Evolutionary conservation across 225 moss, liverwort and hornwort species (phyloP), one percentile per base, ranked within the genome.

Genomic region (Neckera pumila): DNA sequence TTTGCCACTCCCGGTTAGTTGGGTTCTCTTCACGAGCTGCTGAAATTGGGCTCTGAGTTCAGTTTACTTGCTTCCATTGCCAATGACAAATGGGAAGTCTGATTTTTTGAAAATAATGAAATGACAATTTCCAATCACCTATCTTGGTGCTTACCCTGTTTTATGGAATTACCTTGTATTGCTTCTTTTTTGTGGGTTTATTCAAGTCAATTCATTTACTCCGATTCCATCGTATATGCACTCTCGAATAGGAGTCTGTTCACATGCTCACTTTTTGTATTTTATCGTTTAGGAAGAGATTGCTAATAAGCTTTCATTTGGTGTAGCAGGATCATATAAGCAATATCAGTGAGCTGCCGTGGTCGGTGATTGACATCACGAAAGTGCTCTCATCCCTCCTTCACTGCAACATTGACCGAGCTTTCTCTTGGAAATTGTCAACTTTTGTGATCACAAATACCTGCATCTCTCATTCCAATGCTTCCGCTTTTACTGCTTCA

Each of bases 21-120:
- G 86, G 84, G 62, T 80, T 80, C 90, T 89, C 84, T 86, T 69
- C 62, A 88, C 84, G 92, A 92, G 92, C 86, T 81, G 80, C 84
- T 61, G 86, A 88, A 84, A 88, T 66, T 88, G 58, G 76, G 88
- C 90, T 92, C 90, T 90, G 92, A 92, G 92, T 90, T 85, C 51
- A 81, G 86, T 85, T 85, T 58, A 89, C 85, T 85, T 89, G 89
- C 91, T 89, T 89, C 84, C 89, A 58, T 76, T 89, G 85, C 80
- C 69, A 88, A 85, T 21, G 91, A 62, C 89, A 86, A 78, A 45
- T 80, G 80, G 54, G 83, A 89, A 92, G 91, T 79, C 42, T 85
- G 54, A 87, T 85, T 88, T 90, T 89, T 89, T 66, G 87, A 86
- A 74, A 89, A 89, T 83, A 88, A 92, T 88, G 83, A 76, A 85